Conservation (phyloP, 352 stramenopile genomes). For the Phytopythium litorale region DNA sequence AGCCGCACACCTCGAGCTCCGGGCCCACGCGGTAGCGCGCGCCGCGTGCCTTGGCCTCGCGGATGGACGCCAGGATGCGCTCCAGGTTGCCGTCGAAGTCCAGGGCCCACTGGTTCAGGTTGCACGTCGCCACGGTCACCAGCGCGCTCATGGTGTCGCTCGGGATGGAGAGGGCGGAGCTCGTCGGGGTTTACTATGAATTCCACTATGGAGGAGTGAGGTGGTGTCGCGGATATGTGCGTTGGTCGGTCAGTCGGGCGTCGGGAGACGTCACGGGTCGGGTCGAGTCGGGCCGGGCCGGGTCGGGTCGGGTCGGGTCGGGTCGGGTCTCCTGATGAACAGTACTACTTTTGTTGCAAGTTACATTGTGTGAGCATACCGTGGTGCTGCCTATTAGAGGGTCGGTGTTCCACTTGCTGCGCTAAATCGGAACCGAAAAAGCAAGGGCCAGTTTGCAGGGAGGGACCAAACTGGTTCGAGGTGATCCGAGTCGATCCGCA, state of each 20-base stretch:
- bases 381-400: not conserved
- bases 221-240: not conserved
- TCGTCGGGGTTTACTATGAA: not conserved
- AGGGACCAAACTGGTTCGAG: not conserved
- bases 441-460: not conserved
- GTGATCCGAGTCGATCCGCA: not conserved
- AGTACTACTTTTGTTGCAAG: not conserved
- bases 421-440: not conserved
- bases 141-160: conserved; percentile 58
- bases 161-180: not conserved
- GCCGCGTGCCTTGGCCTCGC: conserved; percentile 78
- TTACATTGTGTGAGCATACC: not conserved
- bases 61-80: conserved; percentile 90
- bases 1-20: conserved; percentile 97
- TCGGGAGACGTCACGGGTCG: not conserved
- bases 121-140: conserved; percentile 97
- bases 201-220: no score
- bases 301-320: no score
- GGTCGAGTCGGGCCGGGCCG: not conserved
- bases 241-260: not conserved
- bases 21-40: conserved; percentile 93
- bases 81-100: conserved; percentile 98
- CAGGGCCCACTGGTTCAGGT: conserved; percentile 98
- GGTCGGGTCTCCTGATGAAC: no score
- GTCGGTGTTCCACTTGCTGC: not conserved